A percentile compares a stretch with the other conserved stretches of the same genome.
Conservation (phyloP, 2,329 filamentous ascomycete species). For the Alternaria atra region DNA sequence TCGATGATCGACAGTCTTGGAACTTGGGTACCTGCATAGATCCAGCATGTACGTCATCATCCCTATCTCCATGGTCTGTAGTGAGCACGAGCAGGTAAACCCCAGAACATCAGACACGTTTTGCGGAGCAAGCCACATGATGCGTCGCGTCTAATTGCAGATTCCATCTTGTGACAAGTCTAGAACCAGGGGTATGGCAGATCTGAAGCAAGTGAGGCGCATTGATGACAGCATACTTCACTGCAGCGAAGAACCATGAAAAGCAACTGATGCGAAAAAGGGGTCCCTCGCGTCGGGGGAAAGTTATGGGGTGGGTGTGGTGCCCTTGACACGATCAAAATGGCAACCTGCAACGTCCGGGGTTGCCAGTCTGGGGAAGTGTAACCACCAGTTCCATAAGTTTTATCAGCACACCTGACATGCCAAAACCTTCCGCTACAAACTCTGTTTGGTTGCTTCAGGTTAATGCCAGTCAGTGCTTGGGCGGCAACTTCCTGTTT, state of each 20-base stretch:
- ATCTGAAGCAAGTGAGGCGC: conserved; percentile 1
- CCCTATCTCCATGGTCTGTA: background rate
- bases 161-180: conserved; percentile 4
- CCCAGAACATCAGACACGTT: conserved; percentile 9
- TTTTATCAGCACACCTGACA: conserved; percentile 12
- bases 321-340: background rate
- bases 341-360: conserved; percentile 6
- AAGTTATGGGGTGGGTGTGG: background rate
- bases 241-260: conserved; percentile 13
- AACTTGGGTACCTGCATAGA: conserved; percentile 20
- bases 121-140: conserved; percentile 10
- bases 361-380: conserved; percentile 18
- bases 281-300: conserved; percentile 3
- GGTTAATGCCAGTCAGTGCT: background rate
- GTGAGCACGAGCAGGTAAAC: conserved; percentile 2
- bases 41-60: conserved; percentile 16
- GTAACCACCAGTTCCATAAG: conserved; percentile 9
- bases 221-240: conserved; percentile 1
- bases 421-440: conserved; percentile 10
- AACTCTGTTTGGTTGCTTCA: conserved; percentile 5
- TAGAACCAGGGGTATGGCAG: background rate
- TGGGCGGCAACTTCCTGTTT: conserved; percentile 10
- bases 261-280: background rate
- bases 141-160: background rate
- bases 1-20: conserved; percentile 14